Conservation (phyloP, 805 yeast genomes). For the Yarrowia deformans region DNA sequence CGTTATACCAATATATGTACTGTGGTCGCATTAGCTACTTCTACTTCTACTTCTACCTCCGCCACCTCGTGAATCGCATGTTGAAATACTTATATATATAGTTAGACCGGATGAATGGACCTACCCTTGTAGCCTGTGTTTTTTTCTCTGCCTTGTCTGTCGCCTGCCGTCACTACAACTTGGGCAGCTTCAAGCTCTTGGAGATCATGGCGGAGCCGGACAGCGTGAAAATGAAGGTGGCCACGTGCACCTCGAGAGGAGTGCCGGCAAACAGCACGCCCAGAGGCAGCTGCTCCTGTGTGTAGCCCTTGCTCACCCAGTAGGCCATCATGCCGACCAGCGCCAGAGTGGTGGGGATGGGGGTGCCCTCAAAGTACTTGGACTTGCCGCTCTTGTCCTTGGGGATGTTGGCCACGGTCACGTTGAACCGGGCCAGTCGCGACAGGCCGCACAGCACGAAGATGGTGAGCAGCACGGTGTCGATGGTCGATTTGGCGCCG, state of each 20-base stretch:
- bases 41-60: no score
- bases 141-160: not conserved
- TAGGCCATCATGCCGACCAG: slow-evolving; percentile 77
- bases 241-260: slow-evolving; percentile 76
- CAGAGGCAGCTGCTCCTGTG: slow-evolving; percentile 62
- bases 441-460: slow-evolving; percentile 94
- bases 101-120: slow-evolving; percentile 31
- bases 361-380: slow-evolving; percentile 93
- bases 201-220: slow-evolving; percentile 94
- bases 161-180: slow-evolving; percentile 57
- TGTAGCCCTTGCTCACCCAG: slow-evolving; percentile 61
- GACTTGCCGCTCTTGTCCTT: slow-evolving; percentile 88
- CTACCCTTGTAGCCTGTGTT: slow-evolving; percentile 8
- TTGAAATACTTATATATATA: slow-evolving; percentile 31
- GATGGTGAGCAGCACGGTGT: slow-evolving; percentile 74
- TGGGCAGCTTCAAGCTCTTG: slow-evolving; percentile 89
- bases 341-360: slow-evolving; percentile 86
- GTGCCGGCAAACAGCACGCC: slow-evolving; percentile 66
- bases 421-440: slow-evolving; percentile 93
- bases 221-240: slow-evolving; percentile 65
- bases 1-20: no score
- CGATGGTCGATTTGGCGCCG: slow-evolving; percentile 86
- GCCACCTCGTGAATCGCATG: slow-evolving; percentile 12
- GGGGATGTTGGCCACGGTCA: slow-evolving; percentile 90
- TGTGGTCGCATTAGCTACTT: no score